These are phyloP conservation scores for Pythium apleroticum DNA, from an alignment of 352 stramenopile species.

Conservation along the genomic window DNA sequence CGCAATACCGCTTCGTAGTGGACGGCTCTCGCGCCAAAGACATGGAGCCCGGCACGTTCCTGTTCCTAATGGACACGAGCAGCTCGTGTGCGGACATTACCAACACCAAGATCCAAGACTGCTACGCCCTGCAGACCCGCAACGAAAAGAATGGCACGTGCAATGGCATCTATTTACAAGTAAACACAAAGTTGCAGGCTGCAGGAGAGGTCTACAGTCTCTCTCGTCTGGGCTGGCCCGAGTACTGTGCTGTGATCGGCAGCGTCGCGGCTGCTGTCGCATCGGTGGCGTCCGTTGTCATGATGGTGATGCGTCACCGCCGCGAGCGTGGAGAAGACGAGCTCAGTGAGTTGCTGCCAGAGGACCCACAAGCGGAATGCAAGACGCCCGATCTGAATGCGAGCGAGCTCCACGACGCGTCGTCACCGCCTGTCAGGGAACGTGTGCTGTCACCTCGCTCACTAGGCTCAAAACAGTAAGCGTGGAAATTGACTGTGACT, in stretches of 20 bases:
- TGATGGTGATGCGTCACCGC: slow-evolving; percentile 47
- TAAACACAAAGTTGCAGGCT: slow-evolving; percentile 57
- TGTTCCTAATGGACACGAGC: slow-evolving; percentile 31
- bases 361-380: slow-evolving; percentile 7
- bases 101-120: slow-evolving; percentile 46
- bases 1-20: slow-evolving; percentile 69
- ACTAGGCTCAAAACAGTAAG: background rate
- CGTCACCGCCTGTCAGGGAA: slow-evolving; percentile 21
- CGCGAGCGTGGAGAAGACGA: slow-evolving; percentile 25
- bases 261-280: slow-evolving; percentile 54
- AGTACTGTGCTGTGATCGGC: slow-evolving; percentile 56
- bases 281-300: slow-evolving; percentile 41
- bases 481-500: background rate
- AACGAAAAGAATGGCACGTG: slow-evolving; percentile 63
- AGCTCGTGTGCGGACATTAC: slow-evolving; percentile 29
- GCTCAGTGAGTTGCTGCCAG: slow-evolving; percentile 36
- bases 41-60: slow-evolving; percentile 64
- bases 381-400: slow-evolving; percentile 18
- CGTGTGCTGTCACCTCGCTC: slow-evolving; percentile 25
- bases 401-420: background rate
- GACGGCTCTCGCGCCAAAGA: slow-evolving; percentile 65
- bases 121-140: slow-evolving; percentile 71
- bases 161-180: slow-evolving; percentile 68
- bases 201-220: slow-evolving; percentile 58
- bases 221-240: slow-evolving; percentile 46